Conservation (phyloP, 2,329 filamentous ascomycete genomes). For the Penicillium sp. region DNA sequence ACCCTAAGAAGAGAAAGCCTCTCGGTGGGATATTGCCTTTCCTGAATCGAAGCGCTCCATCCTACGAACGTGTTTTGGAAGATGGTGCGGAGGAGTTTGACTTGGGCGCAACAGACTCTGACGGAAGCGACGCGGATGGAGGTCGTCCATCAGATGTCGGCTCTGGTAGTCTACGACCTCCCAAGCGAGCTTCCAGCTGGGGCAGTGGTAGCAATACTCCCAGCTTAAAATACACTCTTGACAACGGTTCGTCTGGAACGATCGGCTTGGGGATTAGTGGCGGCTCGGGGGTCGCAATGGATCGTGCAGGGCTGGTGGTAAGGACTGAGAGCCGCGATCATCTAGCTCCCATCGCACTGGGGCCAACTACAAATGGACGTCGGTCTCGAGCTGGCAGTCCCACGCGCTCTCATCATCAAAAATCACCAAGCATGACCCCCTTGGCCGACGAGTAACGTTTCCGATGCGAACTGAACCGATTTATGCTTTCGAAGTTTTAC, state of each 20-base stretch:
- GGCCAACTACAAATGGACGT: slow-evolving; percentile 53
- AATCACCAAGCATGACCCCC: slow-evolving; percentile 42
- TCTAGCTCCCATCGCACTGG: slow-evolving; percentile 60
- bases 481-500: slow-evolving; percentile 15
- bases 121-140: slow-evolving; percentile 59
- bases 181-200: slow-evolving; percentile 38
- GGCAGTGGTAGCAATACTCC: slow-evolving; percentile 35
- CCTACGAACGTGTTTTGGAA: slow-evolving; percentile 85
- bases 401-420: slow-evolving; percentile 47
- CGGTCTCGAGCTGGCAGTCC: slow-evolving; percentile 52
- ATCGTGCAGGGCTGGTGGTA: slow-evolving; percentile 73
- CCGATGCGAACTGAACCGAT: slow-evolving; percentile 19
- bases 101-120: slow-evolving; percentile 66
- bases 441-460: slow-evolving; percentile 38
- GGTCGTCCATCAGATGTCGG: slow-evolving; percentile 64
- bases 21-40: slow-evolving; percentile 60
- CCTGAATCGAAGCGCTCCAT: slow-evolving; percentile 41
- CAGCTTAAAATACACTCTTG: slow-evolving; percentile 43
- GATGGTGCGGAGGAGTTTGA: slow-evolving; percentile 79
- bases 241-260: slow-evolving; percentile 45
- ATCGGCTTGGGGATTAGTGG: slow-evolving; percentile 42
- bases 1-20: slow-evolving; percentile 59
- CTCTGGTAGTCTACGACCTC: slow-evolving; percentile 63
- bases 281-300: slow-evolving; percentile 50
- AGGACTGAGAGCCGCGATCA: slow-evolving; percentile 86